Conservation (phyloP, 371 early-diverging fungal genomes). For the Actinomortierella wolfii region DNA sequence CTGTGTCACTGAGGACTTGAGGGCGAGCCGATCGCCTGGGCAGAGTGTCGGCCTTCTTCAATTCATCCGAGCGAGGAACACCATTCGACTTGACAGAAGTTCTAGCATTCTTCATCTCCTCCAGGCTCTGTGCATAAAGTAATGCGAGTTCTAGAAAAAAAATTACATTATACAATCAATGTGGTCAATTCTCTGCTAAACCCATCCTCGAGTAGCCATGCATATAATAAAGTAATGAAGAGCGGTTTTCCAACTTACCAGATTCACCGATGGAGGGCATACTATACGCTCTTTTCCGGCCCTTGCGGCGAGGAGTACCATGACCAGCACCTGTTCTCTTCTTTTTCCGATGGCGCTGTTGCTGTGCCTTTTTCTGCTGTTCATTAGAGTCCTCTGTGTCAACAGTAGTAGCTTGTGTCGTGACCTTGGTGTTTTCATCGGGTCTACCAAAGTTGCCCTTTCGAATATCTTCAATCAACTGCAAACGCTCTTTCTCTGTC, state of each 20-base stretch:
- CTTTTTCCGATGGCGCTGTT: constrained; percentile 15
- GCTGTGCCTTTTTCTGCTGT: too few species aligned
- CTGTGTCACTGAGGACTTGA: constrained; percentile 50
- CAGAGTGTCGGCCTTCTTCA: constrained; percentile 11
- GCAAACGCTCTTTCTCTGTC: constrained; percentile 24
- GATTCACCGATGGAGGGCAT: constrained; percentile 35
- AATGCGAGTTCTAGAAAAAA: too few species aligned
- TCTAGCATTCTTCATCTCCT: too few species aligned
- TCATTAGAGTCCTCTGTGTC: too few species aligned
- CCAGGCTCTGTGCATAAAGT: too few species aligned
- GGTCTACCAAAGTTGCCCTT: constrained; percentile 25
- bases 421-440: constrained; percentile 15
- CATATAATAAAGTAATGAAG: too few species aligned
- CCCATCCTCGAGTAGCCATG: too few species aligned
- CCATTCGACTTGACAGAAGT: too few species aligned
- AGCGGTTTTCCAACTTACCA: constrained; percentile 27
- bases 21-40: constrained; percentile 25
- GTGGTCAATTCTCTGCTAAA: too few species aligned
- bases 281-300: constrained; percentile 41
- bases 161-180: too few species aligned
- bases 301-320: constrained; percentile 27
- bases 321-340: constrained; percentile 29
- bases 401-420: too few species aligned
- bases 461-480: constrained; percentile 37
- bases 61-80: too few species aligned